These are phyloP conservation scores for Lunularia cruciata DNA, from an alignment of 225 moss, liverwort and hornwort species.

Conservation along the genomic window DNA sequence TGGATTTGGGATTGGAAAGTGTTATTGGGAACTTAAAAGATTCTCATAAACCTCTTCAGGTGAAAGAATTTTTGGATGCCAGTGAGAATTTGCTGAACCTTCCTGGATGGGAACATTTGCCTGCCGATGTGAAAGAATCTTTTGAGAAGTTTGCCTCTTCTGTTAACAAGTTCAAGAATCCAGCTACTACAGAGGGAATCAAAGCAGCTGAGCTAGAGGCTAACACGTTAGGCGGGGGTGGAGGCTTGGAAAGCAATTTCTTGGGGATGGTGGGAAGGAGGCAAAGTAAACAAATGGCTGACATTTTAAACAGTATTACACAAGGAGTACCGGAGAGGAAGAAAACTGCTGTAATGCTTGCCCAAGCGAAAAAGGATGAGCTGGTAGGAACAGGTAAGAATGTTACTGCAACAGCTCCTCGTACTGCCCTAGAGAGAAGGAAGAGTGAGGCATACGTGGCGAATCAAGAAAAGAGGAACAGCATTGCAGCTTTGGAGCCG, in stretches of 20 bases:
- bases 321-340: constrained; percentile 21
- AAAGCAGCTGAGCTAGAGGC: constrained; percentile 1
- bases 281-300: constrained; percentile 25
- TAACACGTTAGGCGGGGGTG: constrained; percentile 24
- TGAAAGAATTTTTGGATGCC: constrained; percentile 38
- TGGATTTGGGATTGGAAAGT: constrained; percentile 29
- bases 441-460: constrained; percentile 40
- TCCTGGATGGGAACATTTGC: constrained; percentile 33
- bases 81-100: constrained; percentile 34
- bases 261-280: constrained; percentile 44
- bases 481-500: constrained; percentile 18
- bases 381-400: constrained; percentile 24
- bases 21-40: constrained; percentile 38
- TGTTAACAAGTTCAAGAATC: constrained; percentile 26
- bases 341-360: constrained; percentile 29
- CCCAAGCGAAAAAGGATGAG: constrained; percentile 31
- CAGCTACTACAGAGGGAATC: constrained; percentile 4
- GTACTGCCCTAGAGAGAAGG: constrained; percentile 36
- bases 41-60: constrained; percentile 33
- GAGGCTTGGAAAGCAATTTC: constrained; percentile 38
- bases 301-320: constrained; percentile 30
- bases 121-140: constrained; percentile 28
- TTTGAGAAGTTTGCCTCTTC: constrained; percentile 30
- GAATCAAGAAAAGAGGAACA: constrained; percentile 30
- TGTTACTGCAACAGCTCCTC: constrained; percentile 27